Percentiles rank a stretch among this genome's conserved stretches.
phyloP scores from a whole-genome alignment of 1,139 yeast genomes.

The Suhomyces yuchorum region DNA sequence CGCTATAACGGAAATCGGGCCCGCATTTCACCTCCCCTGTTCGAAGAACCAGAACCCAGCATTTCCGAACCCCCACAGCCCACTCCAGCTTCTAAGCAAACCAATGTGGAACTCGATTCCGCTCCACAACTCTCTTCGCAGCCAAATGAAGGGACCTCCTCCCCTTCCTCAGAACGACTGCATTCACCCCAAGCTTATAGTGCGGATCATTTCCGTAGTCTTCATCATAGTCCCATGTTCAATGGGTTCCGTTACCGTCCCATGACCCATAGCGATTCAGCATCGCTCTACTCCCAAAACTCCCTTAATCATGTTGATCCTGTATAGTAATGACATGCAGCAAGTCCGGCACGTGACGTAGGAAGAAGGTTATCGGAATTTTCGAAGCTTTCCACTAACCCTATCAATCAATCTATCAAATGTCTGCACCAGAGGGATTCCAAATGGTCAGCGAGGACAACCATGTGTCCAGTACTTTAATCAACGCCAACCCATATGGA shows the following conservation, averaged over 20 bases:
- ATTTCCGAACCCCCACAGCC: neutral
- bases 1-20: slow-evolving; percentile 5
- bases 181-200: slow-evolving; percentile 5
- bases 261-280: slow-evolving; percentile 2
- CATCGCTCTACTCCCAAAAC: slow-evolving; percentile 9
- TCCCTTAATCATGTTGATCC: slow-evolving; percentile 10
- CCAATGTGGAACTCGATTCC: neutral
- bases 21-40: neutral
- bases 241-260: slow-evolving; percentile 6
- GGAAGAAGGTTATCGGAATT: slow-evolving; percentile 4
- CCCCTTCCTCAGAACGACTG: neutral
- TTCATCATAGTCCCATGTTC: slow-evolving; percentile 9
- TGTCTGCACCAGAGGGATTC: slow-evolving; percentile 38
- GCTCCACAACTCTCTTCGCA: neutral
- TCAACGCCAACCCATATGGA: slow-evolving; percentile 76
- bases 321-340: slow-evolving; percentile 5
- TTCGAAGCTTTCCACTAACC: neutral
- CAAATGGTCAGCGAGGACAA: slow-evolving; percentile 53
- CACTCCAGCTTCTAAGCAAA: neutral
- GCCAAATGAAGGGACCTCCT: neutral
- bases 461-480: slow-evolving; percentile 22
- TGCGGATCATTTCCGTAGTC: slow-evolving; percentile 12
- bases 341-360: neutral
- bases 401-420: slow-evolving; percentile 8
- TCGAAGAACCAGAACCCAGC: neutral